Conservation (phyloP, 2,329 filamentous ascomycete genomes). For the Cladosporium sp. region DNA sequence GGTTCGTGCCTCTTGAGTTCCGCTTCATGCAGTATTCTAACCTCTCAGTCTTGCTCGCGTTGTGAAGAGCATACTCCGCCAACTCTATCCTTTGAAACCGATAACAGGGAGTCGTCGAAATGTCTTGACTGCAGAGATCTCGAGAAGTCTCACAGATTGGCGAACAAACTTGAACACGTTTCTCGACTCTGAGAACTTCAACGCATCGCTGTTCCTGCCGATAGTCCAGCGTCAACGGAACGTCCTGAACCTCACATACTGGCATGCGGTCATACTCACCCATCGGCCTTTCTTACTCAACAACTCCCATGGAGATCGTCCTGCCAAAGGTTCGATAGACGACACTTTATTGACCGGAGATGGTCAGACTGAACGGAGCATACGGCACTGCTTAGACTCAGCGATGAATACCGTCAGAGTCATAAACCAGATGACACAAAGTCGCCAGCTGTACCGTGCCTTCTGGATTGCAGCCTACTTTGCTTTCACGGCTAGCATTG, state of each 20-base stretch:
- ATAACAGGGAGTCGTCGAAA: not conserved
- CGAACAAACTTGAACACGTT: constrained; percentile 39
- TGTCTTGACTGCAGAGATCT: not conserved
- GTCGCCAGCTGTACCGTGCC: not conserved
- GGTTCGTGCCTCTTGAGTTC: not conserved
- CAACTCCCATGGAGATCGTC: not conserved
- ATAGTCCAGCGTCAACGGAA: constrained; percentile 55
- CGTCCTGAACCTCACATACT: constrained; percentile 55
- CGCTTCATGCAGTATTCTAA: constrained; percentile 22
- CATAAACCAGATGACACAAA: constrained; percentile 4
- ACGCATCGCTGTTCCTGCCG: constrained; percentile 47
- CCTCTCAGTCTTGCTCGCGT: constrained; percentile 7
- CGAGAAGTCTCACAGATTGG: not conserved
- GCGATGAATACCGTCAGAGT: not conserved
- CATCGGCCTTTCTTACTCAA: not conserved
- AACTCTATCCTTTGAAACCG: not conserved
- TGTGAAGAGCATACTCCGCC: constrained; percentile 1
- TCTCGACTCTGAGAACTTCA: constrained; percentile 46
- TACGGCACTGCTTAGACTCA: not conserved
- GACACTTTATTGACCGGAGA: not conserved
- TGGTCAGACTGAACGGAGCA: not conserved
- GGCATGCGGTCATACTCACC: constrained; percentile 55
- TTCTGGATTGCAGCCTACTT: constrained; percentile 12
- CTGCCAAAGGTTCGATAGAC: not conserved
- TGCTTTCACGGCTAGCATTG: constrained; percentile 10